phyloP scores from a whole-genome alignment of 2,329 filamentous ascomycete genomes.

The Pyricularia pennisetigena region DNA sequence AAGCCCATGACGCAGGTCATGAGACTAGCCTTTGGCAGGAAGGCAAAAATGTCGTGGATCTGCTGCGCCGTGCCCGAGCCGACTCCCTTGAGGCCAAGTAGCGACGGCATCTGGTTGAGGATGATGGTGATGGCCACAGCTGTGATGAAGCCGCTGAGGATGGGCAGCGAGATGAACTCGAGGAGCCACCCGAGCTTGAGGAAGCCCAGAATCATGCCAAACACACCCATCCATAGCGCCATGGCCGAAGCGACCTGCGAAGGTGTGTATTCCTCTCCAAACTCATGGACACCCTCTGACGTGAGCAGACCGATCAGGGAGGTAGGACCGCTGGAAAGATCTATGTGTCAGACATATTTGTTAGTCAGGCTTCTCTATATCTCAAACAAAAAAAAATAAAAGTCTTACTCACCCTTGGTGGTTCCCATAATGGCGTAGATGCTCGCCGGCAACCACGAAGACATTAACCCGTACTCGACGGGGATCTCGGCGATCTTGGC shows the following conservation, averaged over 20 bases:
- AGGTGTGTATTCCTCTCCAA: slow-evolving; percentile 40
- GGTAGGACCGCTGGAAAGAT: slow-evolving; percentile 53
- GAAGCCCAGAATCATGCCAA: slow-evolving; percentile 47
- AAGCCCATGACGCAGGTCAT: slow-evolving; percentile 51
- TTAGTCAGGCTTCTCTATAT: background rate
- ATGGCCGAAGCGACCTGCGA: slow-evolving; percentile 50
- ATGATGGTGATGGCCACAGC: slow-evolving; percentile 57
- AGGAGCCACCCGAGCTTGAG: slow-evolving; percentile 55
- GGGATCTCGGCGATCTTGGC: slow-evolving; percentile 53
- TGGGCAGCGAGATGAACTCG: slow-evolving; percentile 55
- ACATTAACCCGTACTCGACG: slow-evolving; percentile 49
- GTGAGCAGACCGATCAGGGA: slow-evolving; percentile 55
- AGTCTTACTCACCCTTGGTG: slow-evolving; percentile 43
- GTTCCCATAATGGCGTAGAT: slow-evolving; percentile 52
- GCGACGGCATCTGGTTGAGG: slow-evolving; percentile 52
- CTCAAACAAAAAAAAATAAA: background rate
- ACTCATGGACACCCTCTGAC: slow-evolving; percentile 45
- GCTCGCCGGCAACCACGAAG: slow-evolving; percentile 46
- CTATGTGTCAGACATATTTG: slow-evolving; percentile 21
- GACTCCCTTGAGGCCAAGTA: slow-evolving; percentile 43
- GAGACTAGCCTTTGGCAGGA: slow-evolving; percentile 46
- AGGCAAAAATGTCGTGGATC: slow-evolving; percentile 47
- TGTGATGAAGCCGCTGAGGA: slow-evolving; percentile 56
- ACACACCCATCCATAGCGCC: slow-evolving; percentile 53
- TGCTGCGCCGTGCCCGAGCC: slow-evolving; percentile 43